Evolutionary conservation across 306 rosid species (phyloP).

Genomic region (Prunus dulcis): DNA sequence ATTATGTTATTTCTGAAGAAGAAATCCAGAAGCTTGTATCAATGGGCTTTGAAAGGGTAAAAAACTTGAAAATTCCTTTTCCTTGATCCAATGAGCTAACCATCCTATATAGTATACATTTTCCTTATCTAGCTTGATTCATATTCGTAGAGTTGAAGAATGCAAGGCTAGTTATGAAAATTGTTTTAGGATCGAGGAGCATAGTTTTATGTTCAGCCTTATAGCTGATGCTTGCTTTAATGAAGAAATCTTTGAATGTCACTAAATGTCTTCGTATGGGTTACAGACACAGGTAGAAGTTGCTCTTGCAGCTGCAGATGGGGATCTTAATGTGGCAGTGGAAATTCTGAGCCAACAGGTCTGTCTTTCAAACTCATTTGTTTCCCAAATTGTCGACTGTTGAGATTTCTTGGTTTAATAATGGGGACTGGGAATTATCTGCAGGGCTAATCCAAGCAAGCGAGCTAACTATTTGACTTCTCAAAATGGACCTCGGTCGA

Average conservation of each 20-base stretch:
- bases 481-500: background rate
- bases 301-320: constrained; percentile 96
- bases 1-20: constrained; percentile 63
- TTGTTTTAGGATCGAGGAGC: background rate
- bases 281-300: constrained; percentile 98
- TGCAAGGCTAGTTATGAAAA: background rate
- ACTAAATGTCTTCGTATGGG: constrained; percentile 17
- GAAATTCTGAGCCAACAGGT: constrained; percentile 99
- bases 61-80: constrained; percentile 1
- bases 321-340: constrained; percentile 82
- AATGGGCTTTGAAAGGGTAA: constrained; percentile 98
- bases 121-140: background rate
- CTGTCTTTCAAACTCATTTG: background rate
- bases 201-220: background rate
- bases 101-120: background rate
- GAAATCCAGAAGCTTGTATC: constrained; percentile 70
- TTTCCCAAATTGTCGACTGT: background rate
- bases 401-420: background rate
- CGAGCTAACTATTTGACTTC: background rate
- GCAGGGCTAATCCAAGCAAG: constrained; percentile 37
- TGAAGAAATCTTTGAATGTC: background rate
- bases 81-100: background rate
- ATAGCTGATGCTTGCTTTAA: background rate
- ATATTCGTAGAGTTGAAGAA: background rate
- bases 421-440: constrained; percentile 23